Base-by-base conservation (phyloP, 371 early-diverging fungal species). In the Entomophthora muscae region DNA sequence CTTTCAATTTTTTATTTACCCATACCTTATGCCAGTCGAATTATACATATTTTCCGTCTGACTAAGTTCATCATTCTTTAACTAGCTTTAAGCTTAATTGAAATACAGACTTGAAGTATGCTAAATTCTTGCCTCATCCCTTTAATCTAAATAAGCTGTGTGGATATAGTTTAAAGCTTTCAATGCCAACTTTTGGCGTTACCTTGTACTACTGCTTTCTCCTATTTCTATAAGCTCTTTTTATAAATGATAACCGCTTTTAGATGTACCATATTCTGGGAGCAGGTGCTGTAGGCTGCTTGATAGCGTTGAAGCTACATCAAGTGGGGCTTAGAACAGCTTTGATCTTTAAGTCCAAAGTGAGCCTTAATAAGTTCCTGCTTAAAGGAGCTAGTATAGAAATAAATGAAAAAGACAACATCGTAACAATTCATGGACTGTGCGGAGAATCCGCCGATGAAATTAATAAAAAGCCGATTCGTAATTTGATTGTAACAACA, bases 281-380 rank as follows among this genome's bases (percentile, higher is more conserved):
- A 21, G 69, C 75, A 28, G 77, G 77, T 17, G 75, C 75, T 12
- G 68, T 77, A 33, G 77, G 77, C 17, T 75, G 75, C 32, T 71
- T 69, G 53, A 52, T 75, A 23, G 74, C 72, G 17, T 33, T 67
- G 22, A 54, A 67, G 1, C 66, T 77, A 22, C 68, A 66, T 22
- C 12, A 52, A 1, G 30, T 63, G 1, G 67, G 69, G 3, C 66
- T 71, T 51, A 67, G 66, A 21, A 75, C 73, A 1, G 71, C 70
- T 0, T 64, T 77, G 1, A 57, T 77, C 12, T 63, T 75, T 21
- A 22, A 27, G 12, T 12, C 24, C 3, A 55, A 27, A 24, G 28
- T 12, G 12, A 22, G 22, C 26, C 26, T 24, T 22, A 22, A 55
- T 17, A n/a, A 26, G 26, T 27, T 55, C 26, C 55, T 5, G 21